Base-by-base conservation (phyloP, 129 eudicot genomes). In the Escallonia rubra region DNA sequence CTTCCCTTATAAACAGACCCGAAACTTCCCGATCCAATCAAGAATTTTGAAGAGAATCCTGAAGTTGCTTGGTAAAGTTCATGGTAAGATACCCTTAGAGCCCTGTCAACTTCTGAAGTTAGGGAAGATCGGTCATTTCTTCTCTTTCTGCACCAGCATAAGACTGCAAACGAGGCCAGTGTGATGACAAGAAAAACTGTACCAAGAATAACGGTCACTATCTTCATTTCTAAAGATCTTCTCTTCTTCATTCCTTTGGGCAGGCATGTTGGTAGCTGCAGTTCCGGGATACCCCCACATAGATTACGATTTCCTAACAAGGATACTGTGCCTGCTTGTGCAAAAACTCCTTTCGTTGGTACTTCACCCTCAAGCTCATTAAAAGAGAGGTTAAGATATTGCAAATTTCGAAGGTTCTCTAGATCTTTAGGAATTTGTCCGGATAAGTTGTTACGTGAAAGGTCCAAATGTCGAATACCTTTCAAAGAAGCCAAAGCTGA, bases 331-430 rank as follows among this genome's bases (percentile, higher is more conserved):
- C 70, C 69, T 41, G 71, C 43, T 55, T 68, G 62, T 39, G 4
- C 8, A 51, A 76, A 76, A 16, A 76, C 60, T 43, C 81, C 72
- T 39, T 41, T 46, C 4, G n/a, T 11, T 3, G 81, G 81, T 4
- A 76, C 72, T 7, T 60, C 34, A 8, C 81, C 80, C 62, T 75
- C 80, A 9, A 76, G 59, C 43, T 64, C 50, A 50, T 76, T 76
- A 0, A 61, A 50, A 2, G 76, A 70, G 2, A 76, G 43, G 6
- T 76, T 48, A 3, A 76, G 43, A 15, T 57, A 3, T 23, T 10
- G 38, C 11, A 76, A 70, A 4, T 16, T 45, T 3, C 41, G 16
- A 8, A 68, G 15, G 13, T 58, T 69, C 5, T 2, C 73, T 40
- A 68, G 8, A 50, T 52, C 49, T 13, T 13, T 11, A 6, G 80